Evolutionary conservation across 129 eudicot genomes (phyloP).

Genomic region (Deinandra increscens): DNA sequence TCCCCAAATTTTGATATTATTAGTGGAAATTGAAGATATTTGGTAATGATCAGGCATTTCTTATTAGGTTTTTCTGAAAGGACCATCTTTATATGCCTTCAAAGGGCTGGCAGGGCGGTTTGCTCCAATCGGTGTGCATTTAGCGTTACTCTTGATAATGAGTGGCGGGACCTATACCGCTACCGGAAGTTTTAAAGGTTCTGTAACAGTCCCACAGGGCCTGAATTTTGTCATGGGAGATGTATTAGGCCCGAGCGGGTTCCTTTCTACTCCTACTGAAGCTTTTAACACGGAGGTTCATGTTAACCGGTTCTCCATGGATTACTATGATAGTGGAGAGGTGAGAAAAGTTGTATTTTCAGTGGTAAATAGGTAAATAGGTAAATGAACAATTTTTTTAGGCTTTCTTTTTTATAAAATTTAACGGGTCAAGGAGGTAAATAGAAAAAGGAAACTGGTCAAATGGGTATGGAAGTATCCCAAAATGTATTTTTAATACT

Average conservation of each 20-base stretch:
- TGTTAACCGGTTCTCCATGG: conserved; percentile 89
- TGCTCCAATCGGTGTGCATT: conserved; percentile 97
- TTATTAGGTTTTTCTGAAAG: conserved; percentile 75
- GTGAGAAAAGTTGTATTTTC: conserved; percentile 32
- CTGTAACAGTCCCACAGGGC: conserved; percentile 95
- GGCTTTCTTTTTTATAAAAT: neutral
- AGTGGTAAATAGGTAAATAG: no score
- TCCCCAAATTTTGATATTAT: neutral
- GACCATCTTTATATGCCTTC: conserved; percentile 87
- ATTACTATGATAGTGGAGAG: conserved; percentile 94
- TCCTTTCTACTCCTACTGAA: conserved; percentile 79
- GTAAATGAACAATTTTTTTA: neutral
- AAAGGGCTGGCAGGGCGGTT: conserved; percentile 92
- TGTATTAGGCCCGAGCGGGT: conserved; percentile 78
- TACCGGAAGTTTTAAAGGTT: conserved; percentile 84
- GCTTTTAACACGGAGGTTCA: conserved; percentile 93
- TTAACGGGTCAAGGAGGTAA: neutral
- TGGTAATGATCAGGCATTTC: neutral
- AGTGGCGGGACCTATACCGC: conserved; percentile 90
- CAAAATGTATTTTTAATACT: neutral
- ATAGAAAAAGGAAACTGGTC: neutral
- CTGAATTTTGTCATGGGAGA: conserved; percentile 87
- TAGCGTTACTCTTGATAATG: conserved; percentile 86
- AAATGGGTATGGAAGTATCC: neutral
- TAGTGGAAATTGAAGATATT: neutral